phyloP scores from a whole-genome alignment of 2,329 filamentous ascomycete genomes.

The Epichloe sylvatica region DNA sequence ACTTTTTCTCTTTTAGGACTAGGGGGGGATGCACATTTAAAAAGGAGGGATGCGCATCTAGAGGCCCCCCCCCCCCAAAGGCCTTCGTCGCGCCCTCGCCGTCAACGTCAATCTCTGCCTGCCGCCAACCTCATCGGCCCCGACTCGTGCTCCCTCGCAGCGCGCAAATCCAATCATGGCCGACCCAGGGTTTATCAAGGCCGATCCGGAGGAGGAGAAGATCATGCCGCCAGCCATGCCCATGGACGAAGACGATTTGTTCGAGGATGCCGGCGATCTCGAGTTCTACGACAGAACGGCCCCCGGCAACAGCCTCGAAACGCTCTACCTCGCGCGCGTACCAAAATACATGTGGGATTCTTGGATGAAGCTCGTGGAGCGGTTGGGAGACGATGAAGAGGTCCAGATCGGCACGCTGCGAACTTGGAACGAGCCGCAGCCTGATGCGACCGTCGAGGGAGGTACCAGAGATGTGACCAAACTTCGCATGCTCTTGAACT shows the following conservation, averaged over 20 bases:
- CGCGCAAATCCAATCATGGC: conserved; percentile 14
- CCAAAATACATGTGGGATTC: conserved; percentile 70
- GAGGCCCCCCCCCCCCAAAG: no score
- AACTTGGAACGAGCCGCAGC: conserved; percentile 40
- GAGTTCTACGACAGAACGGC: conserved; percentile 37
- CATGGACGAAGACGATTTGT: conserved; percentile 53
- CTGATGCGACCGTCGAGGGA: conserved; percentile 35
- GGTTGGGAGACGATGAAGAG: conserved; percentile 66
- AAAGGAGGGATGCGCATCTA: no score
- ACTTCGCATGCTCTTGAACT: conserved; percentile 51
- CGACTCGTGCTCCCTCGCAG: neutral
- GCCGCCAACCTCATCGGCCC: neutral
- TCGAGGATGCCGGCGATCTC: conserved; percentile 44
- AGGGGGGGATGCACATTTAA: no score
- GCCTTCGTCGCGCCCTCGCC: no score
- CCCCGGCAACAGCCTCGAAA: conserved; percentile 26
- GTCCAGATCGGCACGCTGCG: conserved; percentile 67
- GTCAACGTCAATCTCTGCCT: neutral
- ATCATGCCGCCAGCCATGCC: conserved; percentile 22
- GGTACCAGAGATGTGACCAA: conserved; percentile 20
- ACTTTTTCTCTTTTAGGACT: no score
- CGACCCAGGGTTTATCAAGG: conserved; percentile 29
- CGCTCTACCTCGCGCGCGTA: conserved; percentile 60
- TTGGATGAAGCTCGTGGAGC: conserved; percentile 42
- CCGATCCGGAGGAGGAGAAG: conserved; percentile 34